Evolutionary conservation across 2,329 filamentous ascomycete genomes (phyloP).

Genomic region (Verticillium zaregamsianum): DNA sequence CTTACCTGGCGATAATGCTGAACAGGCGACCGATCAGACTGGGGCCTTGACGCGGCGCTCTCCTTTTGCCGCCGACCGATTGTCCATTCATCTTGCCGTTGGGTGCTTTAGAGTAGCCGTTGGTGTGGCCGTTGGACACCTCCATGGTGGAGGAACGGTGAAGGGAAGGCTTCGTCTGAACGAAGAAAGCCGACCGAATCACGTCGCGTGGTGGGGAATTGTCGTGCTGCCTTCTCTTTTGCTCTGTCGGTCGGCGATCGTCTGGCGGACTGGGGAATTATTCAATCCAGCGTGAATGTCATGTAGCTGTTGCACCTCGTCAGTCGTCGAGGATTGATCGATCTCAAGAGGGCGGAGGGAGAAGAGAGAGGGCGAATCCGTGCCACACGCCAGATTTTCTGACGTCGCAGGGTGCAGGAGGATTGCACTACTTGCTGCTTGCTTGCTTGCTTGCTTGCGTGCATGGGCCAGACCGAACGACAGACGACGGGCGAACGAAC

Average conservation of each 20-base stretch:
- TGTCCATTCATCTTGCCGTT: slow-evolving; percentile 24
- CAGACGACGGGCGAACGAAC: neutral
- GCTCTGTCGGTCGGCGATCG: neutral
- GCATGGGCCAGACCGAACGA: neutral
- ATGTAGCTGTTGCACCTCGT: neutral
- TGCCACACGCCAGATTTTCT: neutral
- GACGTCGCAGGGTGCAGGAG: neutral
- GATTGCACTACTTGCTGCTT: too few species aligned
- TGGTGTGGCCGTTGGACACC: slow-evolving; percentile 35
- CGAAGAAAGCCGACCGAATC: neutral
- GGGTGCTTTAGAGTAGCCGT: slow-evolving; percentile 18
- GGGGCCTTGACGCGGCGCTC: slow-evolving; percentile 16
- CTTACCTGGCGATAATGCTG: slow-evolving; percentile 52
- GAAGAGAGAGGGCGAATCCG: neutral
- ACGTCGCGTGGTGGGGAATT: neutral
- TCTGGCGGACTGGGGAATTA: neutral
- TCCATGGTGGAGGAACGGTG: slow-evolving; percentile 25
- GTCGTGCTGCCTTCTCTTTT: neutral
- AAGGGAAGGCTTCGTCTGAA: neutral
- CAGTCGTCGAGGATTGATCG: neutral
- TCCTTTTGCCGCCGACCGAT: slow-evolving; percentile 25
- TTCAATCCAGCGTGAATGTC: neutral
- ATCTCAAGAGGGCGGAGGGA: neutral
- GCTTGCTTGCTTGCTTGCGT: too few species aligned
- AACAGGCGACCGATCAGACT: slow-evolving; percentile 36